phyloP scores from a whole-genome alignment of 2,329 filamentous ascomycete species.

The Talaromyces sp. region DNA sequence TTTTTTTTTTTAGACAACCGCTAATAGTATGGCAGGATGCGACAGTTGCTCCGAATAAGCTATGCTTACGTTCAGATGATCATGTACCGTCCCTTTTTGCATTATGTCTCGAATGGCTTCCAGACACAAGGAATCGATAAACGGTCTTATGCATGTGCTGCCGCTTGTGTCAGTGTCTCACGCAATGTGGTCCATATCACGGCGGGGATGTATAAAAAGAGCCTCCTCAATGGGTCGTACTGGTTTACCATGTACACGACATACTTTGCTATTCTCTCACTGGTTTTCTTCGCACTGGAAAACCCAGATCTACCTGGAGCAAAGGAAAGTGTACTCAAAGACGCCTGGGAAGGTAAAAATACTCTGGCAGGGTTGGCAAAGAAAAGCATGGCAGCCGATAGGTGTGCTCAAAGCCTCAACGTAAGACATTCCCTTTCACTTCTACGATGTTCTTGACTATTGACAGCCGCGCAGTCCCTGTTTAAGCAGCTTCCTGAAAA shows the following conservation, averaged over 20 bases:
- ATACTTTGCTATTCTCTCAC: constrained; percentile 61
- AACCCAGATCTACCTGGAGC: constrained; percentile 58
- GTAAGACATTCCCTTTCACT: constrained; percentile 46
- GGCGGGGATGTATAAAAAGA: constrained; percentile 59
- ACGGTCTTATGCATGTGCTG: constrained; percentile 61
- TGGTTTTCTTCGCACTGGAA: constrained; percentile 61
- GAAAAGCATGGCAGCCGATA: constrained; percentile 82
- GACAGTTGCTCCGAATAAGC: constrained; percentile 59
- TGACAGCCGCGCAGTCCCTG: constrained; percentile 52
- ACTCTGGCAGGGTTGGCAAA: constrained; percentile 74
- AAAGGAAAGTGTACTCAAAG: constrained; percentile 70
- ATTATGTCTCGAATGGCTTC: constrained; percentile 55
- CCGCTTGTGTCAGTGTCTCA: constrained; percentile 62
- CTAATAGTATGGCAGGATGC: constrained; percentile 39
- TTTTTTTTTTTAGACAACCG: neutral
- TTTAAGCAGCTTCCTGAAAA: constrained; percentile 79
- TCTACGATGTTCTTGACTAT: neutral
- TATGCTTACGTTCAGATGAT: constrained; percentile 63
- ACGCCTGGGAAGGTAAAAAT: constrained; percentile 79
- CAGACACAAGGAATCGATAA: constrained; percentile 52
- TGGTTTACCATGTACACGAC: constrained; percentile 68
- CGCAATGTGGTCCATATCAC: constrained; percentile 64
- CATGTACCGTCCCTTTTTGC: constrained; percentile 62
- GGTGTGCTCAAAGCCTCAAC: constrained; percentile 72
- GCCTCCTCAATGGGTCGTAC: constrained; percentile 58